These are phyloP conservation scores for Mycosphaerella arachidis DNA, from an alignment of 2,329 filamentous ascomycete genomes.

Conservation along the genomic window DNA sequence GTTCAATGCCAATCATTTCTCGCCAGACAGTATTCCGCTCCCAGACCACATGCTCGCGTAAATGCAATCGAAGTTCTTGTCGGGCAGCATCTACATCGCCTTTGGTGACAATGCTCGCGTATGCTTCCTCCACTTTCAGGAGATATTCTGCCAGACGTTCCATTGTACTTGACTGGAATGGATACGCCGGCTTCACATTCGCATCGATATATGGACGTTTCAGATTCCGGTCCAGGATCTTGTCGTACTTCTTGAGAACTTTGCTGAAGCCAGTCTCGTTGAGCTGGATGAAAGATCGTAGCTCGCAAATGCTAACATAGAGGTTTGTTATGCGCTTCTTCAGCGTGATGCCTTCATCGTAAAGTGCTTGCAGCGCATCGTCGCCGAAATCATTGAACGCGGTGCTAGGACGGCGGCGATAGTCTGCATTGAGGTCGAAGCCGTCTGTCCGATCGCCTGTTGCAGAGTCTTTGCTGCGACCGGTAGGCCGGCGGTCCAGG, in stretches of 20 bases:
- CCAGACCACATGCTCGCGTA: conserved; percentile 97
- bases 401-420: conserved; percentile 60
- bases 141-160: conserved; percentile 68
- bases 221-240: conserved; percentile 79
- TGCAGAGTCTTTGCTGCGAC: conserved; percentile 17
- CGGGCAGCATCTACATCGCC: conserved; percentile 73
- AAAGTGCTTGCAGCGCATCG: conserved; percentile 64
- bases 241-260: conserved; percentile 97
- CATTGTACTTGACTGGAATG: conserved; percentile 72
- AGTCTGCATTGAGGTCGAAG: conserved; percentile 21
- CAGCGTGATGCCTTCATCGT: conserved; percentile 71
- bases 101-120: conserved; percentile 75
- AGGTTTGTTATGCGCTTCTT: conserved; percentile 86
- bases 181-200: conserved; percentile 71
- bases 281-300: conserved; percentile 92
- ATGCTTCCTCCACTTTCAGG: conserved; percentile 68
- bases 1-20: conserved; percentile 97
- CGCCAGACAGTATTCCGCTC: conserved; percentile 98
- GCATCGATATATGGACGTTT: conserved; percentile 71
- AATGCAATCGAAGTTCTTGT: conserved; percentile 80
- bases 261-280: conserved; percentile 97
- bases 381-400: conserved; percentile 76
- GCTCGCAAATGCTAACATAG: conserved; percentile 89
- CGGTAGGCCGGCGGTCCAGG: conserved; percentile 21
- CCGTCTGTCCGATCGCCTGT: conserved; percentile 17